These are phyloP conservation scores for Chondrostereum purpureum DNA, from an alignment of 1,284 basidiomycete genomes.

Conservation along the genomic window DNA sequence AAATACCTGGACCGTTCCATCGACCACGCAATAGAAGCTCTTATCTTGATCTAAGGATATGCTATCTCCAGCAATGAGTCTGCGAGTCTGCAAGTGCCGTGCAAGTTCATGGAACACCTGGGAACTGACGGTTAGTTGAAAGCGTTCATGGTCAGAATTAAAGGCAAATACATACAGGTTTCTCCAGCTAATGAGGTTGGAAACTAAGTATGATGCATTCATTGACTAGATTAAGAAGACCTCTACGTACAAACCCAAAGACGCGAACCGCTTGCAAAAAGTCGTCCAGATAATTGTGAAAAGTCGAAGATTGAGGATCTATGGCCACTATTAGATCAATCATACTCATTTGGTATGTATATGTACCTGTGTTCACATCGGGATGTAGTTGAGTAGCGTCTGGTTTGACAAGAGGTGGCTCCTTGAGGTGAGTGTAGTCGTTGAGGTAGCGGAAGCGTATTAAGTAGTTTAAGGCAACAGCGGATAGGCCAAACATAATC, in stretches of 20 bases:
- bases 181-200: constrained; percentile 66
- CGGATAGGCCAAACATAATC: constrained; percentile 62
- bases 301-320: constrained; percentile 61
- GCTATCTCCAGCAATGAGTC: constrained; percentile 87
- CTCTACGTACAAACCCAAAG: constrained; percentile 80
- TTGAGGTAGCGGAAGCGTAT: constrained; percentile 80
- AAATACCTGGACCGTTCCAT: constrained; percentile 84
- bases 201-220: background rate
- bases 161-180: constrained; percentile 58
- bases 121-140: background rate
- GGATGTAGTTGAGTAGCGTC: constrained; percentile 80
- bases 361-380: constrained; percentile 67
- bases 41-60: constrained; percentile 88
- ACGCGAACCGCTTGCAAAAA: constrained; percentile 91
- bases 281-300: constrained; percentile 94
- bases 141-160: background rate
- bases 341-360: background rate
- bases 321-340: constrained; percentile 11
- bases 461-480: constrained; percentile 72
- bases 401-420: constrained; percentile 73
- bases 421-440: constrained; percentile 76
- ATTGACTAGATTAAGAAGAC: too few relatives aligned
- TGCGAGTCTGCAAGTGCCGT: constrained; percentile 84
- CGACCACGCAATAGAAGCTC: constrained; percentile 94
- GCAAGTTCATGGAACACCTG: constrained; percentile 93